Conservation (phyloP, 208 protist species). For the Herpetomonas tarakana region DNA sequence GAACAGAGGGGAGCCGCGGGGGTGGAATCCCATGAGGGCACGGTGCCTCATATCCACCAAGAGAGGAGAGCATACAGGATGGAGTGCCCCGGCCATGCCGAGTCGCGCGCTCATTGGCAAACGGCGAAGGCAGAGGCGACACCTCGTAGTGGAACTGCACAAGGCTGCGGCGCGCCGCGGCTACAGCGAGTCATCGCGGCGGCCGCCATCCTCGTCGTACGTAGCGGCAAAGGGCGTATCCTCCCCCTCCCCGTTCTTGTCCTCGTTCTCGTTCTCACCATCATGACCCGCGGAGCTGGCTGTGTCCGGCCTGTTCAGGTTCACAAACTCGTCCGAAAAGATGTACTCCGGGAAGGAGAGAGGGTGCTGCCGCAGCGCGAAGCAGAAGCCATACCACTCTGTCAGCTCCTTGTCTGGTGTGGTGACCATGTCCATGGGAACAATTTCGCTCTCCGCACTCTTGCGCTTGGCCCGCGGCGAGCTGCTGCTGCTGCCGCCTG, state of each 20-base stretch:
- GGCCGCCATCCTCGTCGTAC: not conserved
- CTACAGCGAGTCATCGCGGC: too few relatives aligned
- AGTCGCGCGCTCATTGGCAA: too few relatives aligned
- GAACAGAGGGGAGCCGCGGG: too few relatives aligned
- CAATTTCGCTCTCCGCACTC: not conserved
- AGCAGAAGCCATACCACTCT: constrained; percentile 75
- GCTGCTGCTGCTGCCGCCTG: not conserved
- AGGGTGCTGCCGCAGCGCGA: constrained; percentile 31
- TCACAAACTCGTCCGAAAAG: constrained; percentile 25
- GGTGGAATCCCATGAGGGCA: too few relatives aligned
- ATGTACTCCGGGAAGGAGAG: constrained; percentile 29
- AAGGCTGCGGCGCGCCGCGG: too few relatives aligned
- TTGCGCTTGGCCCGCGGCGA: not conserved
- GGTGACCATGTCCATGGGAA: constrained; percentile 22
- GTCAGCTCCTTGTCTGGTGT: constrained; percentile 42
- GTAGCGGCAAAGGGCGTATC: not conserved
- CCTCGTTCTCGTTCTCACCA: not conserved
- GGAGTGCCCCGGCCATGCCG: too few relatives aligned
- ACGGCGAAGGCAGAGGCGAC: too few relatives aligned
- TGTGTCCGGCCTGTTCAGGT: not conserved
- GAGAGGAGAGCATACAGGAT: too few relatives aligned
- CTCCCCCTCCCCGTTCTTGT: not conserved
- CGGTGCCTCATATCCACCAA: too few relatives aligned
- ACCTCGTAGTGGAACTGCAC: too few relatives aligned
- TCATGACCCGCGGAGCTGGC: not conserved